Conservation (phyloP, 805 yeast genomes). For the Blastobotrys peoriensis region DNA sequence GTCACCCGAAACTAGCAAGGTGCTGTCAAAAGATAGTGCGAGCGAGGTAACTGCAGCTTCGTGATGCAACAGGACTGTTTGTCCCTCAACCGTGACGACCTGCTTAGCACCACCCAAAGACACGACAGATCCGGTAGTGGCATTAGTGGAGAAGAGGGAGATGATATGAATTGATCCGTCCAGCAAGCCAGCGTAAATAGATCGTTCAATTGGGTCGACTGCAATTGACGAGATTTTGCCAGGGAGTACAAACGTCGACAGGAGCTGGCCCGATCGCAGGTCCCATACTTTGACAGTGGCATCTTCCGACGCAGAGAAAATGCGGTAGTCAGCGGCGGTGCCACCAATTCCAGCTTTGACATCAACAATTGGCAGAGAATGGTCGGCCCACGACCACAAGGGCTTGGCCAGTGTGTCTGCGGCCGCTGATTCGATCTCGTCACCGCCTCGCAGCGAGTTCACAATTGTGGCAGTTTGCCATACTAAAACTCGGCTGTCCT, state of each 20-base stretch:
- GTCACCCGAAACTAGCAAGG: constrained; percentile 68
- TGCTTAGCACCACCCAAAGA: constrained; percentile 57
- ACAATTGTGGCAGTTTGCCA: constrained; percentile 68
- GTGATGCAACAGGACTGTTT: constrained; percentile 19
- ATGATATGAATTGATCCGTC: constrained; percentile 58
- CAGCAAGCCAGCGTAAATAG: constrained; percentile 60
- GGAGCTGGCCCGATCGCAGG: constrained; percentile 38
- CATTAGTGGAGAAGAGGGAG: constrained; percentile 41
- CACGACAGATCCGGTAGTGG: constrained; percentile 38
- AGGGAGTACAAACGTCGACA: constrained; percentile 69
- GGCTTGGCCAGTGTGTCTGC: constrained; percentile 20
- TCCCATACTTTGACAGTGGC: constrained; percentile 70
- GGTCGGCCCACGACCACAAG: constrained; percentile 26
- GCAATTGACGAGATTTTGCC: constrained; percentile 51
- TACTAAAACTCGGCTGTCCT: constrained; percentile 69
- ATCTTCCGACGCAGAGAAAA: constrained; percentile 69
- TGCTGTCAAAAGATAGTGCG: constrained; percentile 66
- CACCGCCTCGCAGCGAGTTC: constrained; percentile 30
- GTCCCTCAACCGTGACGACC: constrained; percentile 37
- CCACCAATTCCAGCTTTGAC: constrained; percentile 41
- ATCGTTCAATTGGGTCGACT: constrained; percentile 74
- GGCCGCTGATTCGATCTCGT: no score
- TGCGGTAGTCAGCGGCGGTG: constrained; percentile 48
- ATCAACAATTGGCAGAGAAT: constrained; percentile 45
- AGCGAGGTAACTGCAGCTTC: constrained; percentile 45